These are phyloP conservation scores for Xanthoconium purpureum DNA, from an alignment of 768 basidiomycete species.

Conservation along the genomic window DNA sequence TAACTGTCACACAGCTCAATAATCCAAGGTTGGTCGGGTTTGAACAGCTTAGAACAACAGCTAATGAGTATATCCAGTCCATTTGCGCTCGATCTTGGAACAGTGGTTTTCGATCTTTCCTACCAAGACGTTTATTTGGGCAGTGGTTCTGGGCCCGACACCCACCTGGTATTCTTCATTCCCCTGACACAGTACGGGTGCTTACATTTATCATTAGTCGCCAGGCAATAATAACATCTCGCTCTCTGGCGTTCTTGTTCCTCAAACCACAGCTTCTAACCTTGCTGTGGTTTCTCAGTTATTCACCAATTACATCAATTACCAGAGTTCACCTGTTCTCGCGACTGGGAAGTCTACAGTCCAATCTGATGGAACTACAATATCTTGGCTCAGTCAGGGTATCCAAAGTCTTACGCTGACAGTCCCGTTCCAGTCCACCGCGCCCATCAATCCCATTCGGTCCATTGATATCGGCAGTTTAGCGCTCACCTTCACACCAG, in stretches of 20 bases:
- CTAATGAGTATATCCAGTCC: conserved; percentile 40
- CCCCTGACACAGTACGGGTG: not conserved
- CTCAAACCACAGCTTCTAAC: conserved; percentile 44
- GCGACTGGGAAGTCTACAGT: conserved; percentile 59
- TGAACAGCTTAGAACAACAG: not conserved
- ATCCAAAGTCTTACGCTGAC: conserved; percentile 53
- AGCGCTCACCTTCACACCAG: conserved; percentile 51
- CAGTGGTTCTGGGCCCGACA: conserved; percentile 49
- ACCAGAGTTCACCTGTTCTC: conserved; percentile 53
- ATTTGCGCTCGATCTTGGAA: conserved; percentile 67
- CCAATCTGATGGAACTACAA: conserved; percentile 50
- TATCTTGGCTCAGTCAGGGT: conserved; percentile 68
- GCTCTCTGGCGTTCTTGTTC: conserved; percentile 53
- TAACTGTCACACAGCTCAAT: conserved; percentile 50
- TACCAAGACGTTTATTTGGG: conserved; percentile 60
- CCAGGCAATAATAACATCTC: conserved; percentile 58
- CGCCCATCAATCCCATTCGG: conserved; percentile 59
- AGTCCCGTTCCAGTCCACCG: conserved; percentile 55
- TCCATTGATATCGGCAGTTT: conserved; percentile 62
- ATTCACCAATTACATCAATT: conserved; percentile 72
- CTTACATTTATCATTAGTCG: conserved; percentile 30
- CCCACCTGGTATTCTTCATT: conserved; percentile 42
- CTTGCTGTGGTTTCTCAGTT: conserved; percentile 54
- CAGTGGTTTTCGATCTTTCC: conserved; percentile 57
- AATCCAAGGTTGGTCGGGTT: conserved; percentile 49